Base-by-base conservation (phyloP, 2,329 filamentous ascomycete genomes). In the Fusarium metavorans region DNA sequence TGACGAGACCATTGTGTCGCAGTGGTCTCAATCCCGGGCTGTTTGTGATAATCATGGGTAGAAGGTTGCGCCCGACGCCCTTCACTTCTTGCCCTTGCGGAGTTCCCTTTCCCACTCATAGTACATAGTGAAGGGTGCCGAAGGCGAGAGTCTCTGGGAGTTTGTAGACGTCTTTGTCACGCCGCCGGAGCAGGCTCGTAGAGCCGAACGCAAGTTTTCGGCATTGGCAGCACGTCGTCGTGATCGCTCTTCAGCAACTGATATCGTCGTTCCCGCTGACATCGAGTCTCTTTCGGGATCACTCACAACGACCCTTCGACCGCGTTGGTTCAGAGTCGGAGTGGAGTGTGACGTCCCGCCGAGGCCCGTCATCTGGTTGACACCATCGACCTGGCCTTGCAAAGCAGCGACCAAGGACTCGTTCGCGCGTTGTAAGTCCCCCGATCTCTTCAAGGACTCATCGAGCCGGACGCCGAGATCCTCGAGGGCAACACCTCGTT, bases 201-300 rank as follows among this genome's bases (percentile, higher is more conserved):
- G 59, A 30, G 85, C 85, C 1, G 84, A 81, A 1, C 79, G 81
- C 7, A 81, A 79, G 16, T 73, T 70, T 6, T 9, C 8, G 7
- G 48, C 68, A 4, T 75, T 37, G 35, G 35, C 75, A 58, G 79
- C 80, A 37, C 84, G 78, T 32, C 84, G 80, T 25, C 80, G 79
- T 14, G 75, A 71, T 68, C 84, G 81, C 68, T 85, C 84, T 56
- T 85, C 80, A 54, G 79, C 70, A 35, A 84, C 66, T 1, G 83
- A 83, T n/a, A 76, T 80, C 7, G 81, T 78, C 7, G 70, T 71
- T 3, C 71, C 77, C 4, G 78, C 77, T 10, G 76, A 76, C n/a
- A 67, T 20, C 5, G 64, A 56, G 32, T 76, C 66, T 8, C 66
- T 57, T 32, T 71, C 71, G 2, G 82, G 82, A 57, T 81, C 83